These are phyloP conservation scores for Leishmania braziliensis DNA, from an alignment of 208 protist genomes.

Conservation along the genomic window DNA sequence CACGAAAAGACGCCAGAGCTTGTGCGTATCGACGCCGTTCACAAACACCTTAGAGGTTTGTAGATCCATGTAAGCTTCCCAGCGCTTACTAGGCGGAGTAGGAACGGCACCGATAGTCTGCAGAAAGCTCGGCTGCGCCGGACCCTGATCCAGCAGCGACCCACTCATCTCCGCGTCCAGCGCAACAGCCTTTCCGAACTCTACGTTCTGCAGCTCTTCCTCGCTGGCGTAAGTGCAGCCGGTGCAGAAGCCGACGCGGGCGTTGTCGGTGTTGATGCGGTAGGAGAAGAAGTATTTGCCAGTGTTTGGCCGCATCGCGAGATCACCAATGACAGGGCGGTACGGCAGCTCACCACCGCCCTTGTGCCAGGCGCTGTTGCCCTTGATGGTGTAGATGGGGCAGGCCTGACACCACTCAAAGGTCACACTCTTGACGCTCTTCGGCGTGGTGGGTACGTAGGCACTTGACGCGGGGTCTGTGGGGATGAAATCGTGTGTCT, in stretches of 20 bases:
- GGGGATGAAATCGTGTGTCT: neutral
- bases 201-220: constrained; percentile 35
- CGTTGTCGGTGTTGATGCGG: constrained; percentile 72
- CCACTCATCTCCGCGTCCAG: neutral
- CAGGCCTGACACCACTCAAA: constrained; percentile 74
- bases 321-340: constrained; percentile 62
- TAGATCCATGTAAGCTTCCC: constrained; percentile 60
- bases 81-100: constrained; percentile 16
- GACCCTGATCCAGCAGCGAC: constrained; percentile 19
- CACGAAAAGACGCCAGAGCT: constrained; percentile 79
- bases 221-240: constrained; percentile 44
- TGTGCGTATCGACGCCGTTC: constrained; percentile 62
- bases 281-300: constrained; percentile 87
- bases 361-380: constrained; percentile 49
- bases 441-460: constrained; percentile 35
- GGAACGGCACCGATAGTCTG: constrained; percentile 42
- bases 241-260: constrained; percentile 74
- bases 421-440: constrained; percentile 43
- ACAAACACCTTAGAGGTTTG: constrained; percentile 77
- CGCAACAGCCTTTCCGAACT: constrained; percentile 33
- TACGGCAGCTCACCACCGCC: constrained; percentile 61
- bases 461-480: constrained; percentile 15
- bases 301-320: constrained; percentile 58
- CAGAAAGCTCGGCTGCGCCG: constrained; percentile 35
- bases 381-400: constrained; percentile 50